phyloP scores from a whole-genome alignment of 495 filamentous ascomycete genomes.

The Penicillium coffeae region DNA sequence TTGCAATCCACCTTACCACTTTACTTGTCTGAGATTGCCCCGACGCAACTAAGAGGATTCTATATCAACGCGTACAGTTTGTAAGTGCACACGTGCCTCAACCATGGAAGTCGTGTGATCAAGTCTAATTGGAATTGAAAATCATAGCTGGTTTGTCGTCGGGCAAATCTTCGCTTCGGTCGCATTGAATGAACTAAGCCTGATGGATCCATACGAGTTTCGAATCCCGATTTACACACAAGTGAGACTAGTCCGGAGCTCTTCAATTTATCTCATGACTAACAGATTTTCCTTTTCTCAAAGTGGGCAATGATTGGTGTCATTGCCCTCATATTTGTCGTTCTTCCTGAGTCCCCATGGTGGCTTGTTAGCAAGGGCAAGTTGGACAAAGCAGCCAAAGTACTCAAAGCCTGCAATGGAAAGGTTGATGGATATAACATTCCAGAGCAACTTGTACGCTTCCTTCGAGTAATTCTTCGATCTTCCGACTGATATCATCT shows the following conservation, averaged over 20 bases:
- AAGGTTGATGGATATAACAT: conserved; percentile 25
- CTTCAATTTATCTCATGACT: background rate
- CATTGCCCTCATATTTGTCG: conserved; percentile 27
- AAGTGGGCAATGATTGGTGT: conserved; percentile 36
- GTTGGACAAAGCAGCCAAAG: conserved; percentile 27
- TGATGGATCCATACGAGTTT: conserved; percentile 26
- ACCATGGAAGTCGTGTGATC: no score
- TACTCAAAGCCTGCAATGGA: conserved; percentile 26
- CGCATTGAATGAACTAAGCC: conserved; percentile 28
- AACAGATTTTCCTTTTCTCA: background rate
- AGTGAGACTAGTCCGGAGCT: conserved; percentile 10
- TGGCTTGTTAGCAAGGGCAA: conserved; percentile 37
- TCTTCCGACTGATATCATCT: background rate
- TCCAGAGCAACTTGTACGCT: conserved; percentile 30
- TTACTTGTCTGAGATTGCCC: conserved; percentile 38
- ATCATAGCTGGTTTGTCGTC: conserved; percentile 35
- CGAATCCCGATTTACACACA: conserved; percentile 40
- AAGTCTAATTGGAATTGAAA: background rate
- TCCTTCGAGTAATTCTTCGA: no score
- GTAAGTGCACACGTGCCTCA: conserved; percentile 8
- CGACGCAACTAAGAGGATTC: conserved; percentile 35
- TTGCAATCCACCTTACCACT: conserved; percentile 40
- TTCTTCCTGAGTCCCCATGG: conserved; percentile 34
- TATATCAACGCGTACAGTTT: conserved; percentile 41
- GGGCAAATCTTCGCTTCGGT: conserved; percentile 41